Evolutionary conservation across 495 filamentous ascomycete species (phyloP), one percentile per base, ranked within the genome.

Genomic region (Tuber umbilicatum): DNA sequence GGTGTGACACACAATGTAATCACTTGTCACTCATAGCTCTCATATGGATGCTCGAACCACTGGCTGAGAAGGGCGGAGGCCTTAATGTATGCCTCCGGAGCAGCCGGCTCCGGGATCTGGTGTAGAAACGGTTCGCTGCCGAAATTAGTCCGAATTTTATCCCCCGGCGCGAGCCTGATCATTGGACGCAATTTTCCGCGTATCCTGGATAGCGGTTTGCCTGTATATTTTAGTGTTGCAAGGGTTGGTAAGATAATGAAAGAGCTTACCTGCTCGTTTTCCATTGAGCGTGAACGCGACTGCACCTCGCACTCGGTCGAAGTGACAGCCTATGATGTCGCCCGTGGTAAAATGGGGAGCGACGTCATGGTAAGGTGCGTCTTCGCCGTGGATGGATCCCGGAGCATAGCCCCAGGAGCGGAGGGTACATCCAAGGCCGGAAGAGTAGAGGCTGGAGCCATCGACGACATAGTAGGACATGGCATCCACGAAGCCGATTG

Each of bases 261-360:
- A 70, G 38, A 73, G 37, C 74, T 38, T 50, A 76, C 74, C 71
- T 21, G 60, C 39, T 60, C 42, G 38, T 60, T 73, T 4, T 17
- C 74, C 74, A 19, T 76, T 73, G 7, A 73, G 4, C 0, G 74
- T 76, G 42, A 76, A 76, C 37, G 70, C 70, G 14, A 68, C 71
- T 41, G 70, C 47, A 0, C 60, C 27, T 7, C 43, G 23, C 55
- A 35, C 64, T 9, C 37, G 47, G 16, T 73, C 60, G n/a, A 76
- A 73, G 7, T 73, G 70, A 40, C 74, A 76, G 16, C 74, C 74
- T 16, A 76, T 40, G 12, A 27, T 55, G 38, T 69, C 74, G 2
- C 50, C 39, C 0, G 21, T 60, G n/a, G n/a, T 27, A n/a, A 60
- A 55, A 27, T 14, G 6, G 0, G n/a, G 50, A 55, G 9, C n/a